Conservation (phyloP, 768 basidiomycete genomes). For the Termitomyces sp. region DNA sequence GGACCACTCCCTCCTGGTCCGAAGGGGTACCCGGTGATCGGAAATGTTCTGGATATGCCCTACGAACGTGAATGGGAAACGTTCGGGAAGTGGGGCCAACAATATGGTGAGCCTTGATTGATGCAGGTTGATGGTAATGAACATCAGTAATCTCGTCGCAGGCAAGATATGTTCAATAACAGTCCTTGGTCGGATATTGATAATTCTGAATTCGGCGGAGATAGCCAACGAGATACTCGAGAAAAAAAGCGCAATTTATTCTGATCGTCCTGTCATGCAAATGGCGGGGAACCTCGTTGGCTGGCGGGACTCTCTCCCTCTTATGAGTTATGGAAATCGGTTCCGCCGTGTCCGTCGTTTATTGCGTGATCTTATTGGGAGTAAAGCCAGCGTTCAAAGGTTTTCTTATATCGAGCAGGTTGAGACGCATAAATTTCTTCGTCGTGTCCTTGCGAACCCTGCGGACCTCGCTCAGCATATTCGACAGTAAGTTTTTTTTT, state of each 20-base stretch:
- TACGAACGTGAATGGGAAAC: background rate
- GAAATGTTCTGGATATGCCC: constrained; percentile 6
- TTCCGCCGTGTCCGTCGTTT: constrained; percentile 47
- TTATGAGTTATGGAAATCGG: constrained; percentile 46
- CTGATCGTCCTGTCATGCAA: constrained; percentile 53
- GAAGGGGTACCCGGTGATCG: constrained; percentile 4
- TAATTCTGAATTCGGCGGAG: constrained; percentile 48
- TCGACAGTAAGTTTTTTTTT: constrained; percentile 31
- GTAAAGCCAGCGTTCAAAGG: constrained; percentile 31
- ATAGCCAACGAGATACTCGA: constrained; percentile 54
- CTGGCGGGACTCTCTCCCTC: constrained; percentile 49
- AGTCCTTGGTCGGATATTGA: constrained; percentile 51
- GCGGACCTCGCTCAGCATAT: constrained; percentile 39
- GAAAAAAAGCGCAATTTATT: constrained; percentile 52
- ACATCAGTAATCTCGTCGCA: constrained; percentile 15
- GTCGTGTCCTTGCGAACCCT: constrained; percentile 42
- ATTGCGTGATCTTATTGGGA: constrained; percentile 48
- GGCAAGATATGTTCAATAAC: constrained; percentile 59
- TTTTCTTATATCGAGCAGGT: constrained; percentile 38
- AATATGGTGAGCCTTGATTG: background rate
- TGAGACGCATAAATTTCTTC: constrained; percentile 44
- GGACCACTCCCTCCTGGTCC: constrained; percentile 6
- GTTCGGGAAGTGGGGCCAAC: constrained; percentile 4
- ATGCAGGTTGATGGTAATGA: background rate
- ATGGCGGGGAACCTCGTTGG: constrained; percentile 53